Base-by-base conservation (phyloP, 2,329 filamentous ascomycete genomes). In the Botrytis hyacinthi region DNA sequence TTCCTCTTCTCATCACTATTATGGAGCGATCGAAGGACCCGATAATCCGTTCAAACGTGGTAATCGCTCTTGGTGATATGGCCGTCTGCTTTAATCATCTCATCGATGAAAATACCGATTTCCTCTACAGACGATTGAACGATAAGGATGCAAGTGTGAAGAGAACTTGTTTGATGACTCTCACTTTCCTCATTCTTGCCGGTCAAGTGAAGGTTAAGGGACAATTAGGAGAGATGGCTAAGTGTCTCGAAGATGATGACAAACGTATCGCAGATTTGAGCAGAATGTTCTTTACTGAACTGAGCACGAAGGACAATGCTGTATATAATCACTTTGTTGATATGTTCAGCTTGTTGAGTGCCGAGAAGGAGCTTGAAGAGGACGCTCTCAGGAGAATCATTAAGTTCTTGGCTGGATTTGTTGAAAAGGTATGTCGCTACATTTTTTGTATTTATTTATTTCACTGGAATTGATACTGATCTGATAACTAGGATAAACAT, bases 261-360 rank as follows among this genome's bases (percentile, higher is more conserved):
- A 94, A 95, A 83, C 90, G 93, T 75, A 97, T 98, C 76, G 93
- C 95, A 0, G 96, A 99, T 80, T 88, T 99, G 80, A 93, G 94
- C 22, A 88, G 94, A 74, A 98, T 98, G 95, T 99, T 99, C 89
- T 99, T 99, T 83, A 95, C 94, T 0, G 96, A 99, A 83, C 88
- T 99, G 72, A 94, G 95, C 75, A 97, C 94, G 78, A 99, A 99
- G 85, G 96, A 99, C 82, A 99, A 99, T 80, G 96, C 96, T 3
- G 94, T 99, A 3, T 99, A 99, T 83, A 99, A 99, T 82, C 95
- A 99, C 84, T 99, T 99, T 83, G 94, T 99, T 42, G 96, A 99
- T 81, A 98, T 99, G 93, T 99, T 99, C 83, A 95, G 93, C 80
- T 84, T 98, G 76, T 86, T 99, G 65, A 96, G 93, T 73, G 92